These are phyloP conservation scores for Terfezia boudieri DNA, from an alignment of 495 filamentous ascomycete genomes.

Conservation along the genomic window DNA sequence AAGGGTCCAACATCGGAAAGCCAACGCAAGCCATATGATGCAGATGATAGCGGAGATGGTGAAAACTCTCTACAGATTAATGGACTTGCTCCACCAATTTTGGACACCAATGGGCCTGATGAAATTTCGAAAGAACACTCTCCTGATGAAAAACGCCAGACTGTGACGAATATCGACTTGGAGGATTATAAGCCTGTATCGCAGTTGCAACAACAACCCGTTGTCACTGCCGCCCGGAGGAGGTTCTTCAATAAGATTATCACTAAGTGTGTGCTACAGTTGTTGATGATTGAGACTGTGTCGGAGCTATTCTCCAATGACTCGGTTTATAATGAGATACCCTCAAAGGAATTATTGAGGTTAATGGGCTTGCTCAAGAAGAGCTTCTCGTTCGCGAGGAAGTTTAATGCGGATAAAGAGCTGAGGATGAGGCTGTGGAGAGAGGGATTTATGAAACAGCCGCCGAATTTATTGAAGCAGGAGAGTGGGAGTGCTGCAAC, in stretches of 20 bases:
- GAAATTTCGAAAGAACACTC: background rate
- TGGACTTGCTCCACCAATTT: constrained; percentile 21
- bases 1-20: background rate
- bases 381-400: constrained; percentile 83
- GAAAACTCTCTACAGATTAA: constrained; percentile 36
- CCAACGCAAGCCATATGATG: background rate
- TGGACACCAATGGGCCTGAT: background rate
- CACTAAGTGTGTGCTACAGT: constrained; percentile 89
- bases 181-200: constrained; percentile 67
- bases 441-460: constrained; percentile 99
- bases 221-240: constrained; percentile 80
- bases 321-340: constrained; percentile 79
- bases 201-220: constrained; percentile 56
- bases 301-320: constrained; percentile 97
- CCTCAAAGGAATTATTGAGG: constrained; percentile 64
- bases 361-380: constrained; percentile 88
- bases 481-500: constrained; percentile 80
- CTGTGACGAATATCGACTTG: constrained; percentile 29
- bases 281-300: constrained; percentile 98
- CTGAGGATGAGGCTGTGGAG: constrained; percentile 82
- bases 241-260: constrained; percentile 99
- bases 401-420: constrained; percentile 94
- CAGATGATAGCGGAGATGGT: background rate
- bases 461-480: constrained; percentile 95
- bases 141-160: constrained; percentile 9